Conservation (phyloP, 139 green algal genomes). For the Chlamydomonas schloesseri region DNA sequence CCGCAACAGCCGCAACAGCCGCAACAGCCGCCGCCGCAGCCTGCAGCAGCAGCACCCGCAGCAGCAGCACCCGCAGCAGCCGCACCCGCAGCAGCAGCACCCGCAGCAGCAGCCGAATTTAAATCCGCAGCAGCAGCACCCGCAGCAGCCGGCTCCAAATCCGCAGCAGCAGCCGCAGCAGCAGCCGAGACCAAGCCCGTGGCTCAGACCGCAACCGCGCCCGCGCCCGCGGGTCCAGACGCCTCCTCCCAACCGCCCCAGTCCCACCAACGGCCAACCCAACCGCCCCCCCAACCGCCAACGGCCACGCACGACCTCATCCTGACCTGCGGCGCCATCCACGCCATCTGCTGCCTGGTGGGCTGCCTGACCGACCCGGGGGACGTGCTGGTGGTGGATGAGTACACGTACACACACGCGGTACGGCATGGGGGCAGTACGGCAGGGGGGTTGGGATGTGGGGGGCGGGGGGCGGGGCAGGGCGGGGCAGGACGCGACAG, state of each 20-base stretch:
- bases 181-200: no score
- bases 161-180: no score
- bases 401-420: conserved; percentile 81
- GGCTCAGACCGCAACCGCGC: no score
- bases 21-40: background rate
- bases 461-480: no score
- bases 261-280: background rate
- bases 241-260: no score
- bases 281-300: background rate
- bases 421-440: no score
- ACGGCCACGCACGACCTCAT: background rate
- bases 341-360: conserved; percentile 33
- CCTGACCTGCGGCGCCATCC: conserved; percentile 33
- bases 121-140: no score
- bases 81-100: background rate
- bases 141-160: no score
- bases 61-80: background rate
- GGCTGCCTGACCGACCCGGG: conserved; percentile 41
- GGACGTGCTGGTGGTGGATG: conserved; percentile 59
- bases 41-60: no score
- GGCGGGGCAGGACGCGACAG: no score
- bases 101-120: background rate
- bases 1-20: background rate
- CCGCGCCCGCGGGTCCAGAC: no score
- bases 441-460: no score